Base-by-base conservation (phyloP, 352 stramenopile species). In the Phytophthora pini region DNA sequence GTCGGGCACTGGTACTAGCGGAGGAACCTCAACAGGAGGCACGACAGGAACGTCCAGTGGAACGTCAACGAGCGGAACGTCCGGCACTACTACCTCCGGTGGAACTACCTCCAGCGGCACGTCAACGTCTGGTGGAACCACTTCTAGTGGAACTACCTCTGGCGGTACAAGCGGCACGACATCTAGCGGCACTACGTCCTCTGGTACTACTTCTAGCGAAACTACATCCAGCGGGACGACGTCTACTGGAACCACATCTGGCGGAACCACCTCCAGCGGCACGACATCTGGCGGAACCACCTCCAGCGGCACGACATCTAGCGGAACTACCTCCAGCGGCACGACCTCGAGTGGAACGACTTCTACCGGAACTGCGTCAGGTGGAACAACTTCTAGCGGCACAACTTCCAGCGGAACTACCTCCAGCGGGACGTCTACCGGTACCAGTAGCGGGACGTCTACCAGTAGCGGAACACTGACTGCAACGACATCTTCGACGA, bases 401-500 rank as follows among this genome's bases (percentile, higher is more conserved):
- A 59, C 52, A 10, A 59, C 27, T 13, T 50, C 55, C 15, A 24
- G 55, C 22, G 54, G 55, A 38, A 54, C 61, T 13, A 53, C 56
- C 1, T 55, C 11, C 6, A 45, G 45, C 2, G 59, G 50, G 0
- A 67, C 49, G 1, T 54, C 52, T 0, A 57, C 56, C 1, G 31
- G 9, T 10, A 48, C 56, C 1, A 39, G 9, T 10, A 48, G 52
- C 17, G 61, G 59, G 13, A 67, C 56, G 5, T 54, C 63, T 1
- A 66, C 63, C 11, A 52, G 10, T n/a, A 57, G 40, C 29, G 46
- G 49, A 0, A 53, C 56, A 3, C 61, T 72, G 34, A 52, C 56
- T 1, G 53, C 57, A 26, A 68, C 66, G 53, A 74, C 50, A 20
- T 62, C 44, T 44, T 65, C 55, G 6, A 64, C 39, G 41, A 83